Evolutionary conservation across 208 protist species (phyloP), one percentile per base, ranked within the genome.

Genomic region (Trypanosoma brucei): DNA sequence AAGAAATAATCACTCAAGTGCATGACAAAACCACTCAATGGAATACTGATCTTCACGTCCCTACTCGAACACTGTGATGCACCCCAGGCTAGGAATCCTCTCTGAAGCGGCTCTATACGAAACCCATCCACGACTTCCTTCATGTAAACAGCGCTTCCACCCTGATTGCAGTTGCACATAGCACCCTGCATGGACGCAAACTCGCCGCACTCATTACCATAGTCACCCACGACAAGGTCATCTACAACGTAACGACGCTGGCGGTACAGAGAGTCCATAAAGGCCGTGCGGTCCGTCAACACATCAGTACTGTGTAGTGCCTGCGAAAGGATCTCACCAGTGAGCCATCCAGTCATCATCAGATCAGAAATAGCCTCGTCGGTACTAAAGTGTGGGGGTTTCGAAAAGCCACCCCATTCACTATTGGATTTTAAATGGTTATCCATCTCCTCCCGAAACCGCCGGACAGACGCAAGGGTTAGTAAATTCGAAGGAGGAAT

Each of bases 331-430:
- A 71, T 52, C 34, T 63, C 69, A 31, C 68, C 81, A 30, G 37
- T 35, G 13, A 84, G 14, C 78, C 81, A 88, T n/a, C 81, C 78
- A 5, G 50, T 31, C 22, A 88, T 51, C 69, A 79, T 81, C 40
- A 64, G 49, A 35, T 78, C 72, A 2, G 65, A 61, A 31, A 51
- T 53, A 44, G n/a, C 36, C 3, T 72, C 65, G 35, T 72, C 36
- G 0, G 59, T 62, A 3, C 54, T 33, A 35, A 72, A 72, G 30
- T 66, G 36, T 0, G 62, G 39, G 1, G 48, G 33, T 11, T 65
- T 55, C 7, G 13, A 60, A 30, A 37, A 62, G 14, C 8, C 35
- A 30, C 9, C 9, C 8, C 31, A 11, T 34, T 40, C 39, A 11
- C 38, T 11, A 6, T 42, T 33, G 4, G 6, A 13, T 9, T 6